Percentiles rank a stretch among this genome's conserved stretches.
Conservation (phyloP, 129 eudicot species). For the Chrysanthemum lavandulifolium region DNA sequence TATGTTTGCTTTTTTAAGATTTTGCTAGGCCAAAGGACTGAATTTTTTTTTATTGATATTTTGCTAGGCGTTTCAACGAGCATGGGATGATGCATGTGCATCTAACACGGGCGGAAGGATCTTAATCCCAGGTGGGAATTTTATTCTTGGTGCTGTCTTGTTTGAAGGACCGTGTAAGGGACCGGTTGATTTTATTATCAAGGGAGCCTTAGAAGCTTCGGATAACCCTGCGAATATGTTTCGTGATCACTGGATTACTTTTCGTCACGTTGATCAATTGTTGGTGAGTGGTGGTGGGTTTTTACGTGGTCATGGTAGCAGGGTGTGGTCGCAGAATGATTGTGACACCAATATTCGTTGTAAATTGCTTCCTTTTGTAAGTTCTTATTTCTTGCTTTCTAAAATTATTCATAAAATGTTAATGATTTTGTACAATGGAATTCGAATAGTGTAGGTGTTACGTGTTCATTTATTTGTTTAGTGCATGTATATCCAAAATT, state of each 20-base stretch:
- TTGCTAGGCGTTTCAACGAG: slow-evolving; percentile 51
- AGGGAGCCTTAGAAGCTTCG: slow-evolving; percentile 48
- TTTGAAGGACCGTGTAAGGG: slow-evolving; percentile 57
- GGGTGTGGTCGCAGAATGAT: slow-evolving; percentile 57
- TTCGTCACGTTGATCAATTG: slow-evolving; percentile 41
- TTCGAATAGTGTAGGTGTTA: background rate
- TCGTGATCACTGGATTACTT: slow-evolving; percentile 55
- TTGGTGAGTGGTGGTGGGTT: slow-evolving; percentile 57
- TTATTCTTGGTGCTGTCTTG: slow-evolving; percentile 32
- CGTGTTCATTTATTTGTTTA: background rate
- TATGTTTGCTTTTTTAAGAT: too few species aligned
- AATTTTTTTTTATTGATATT: background rate
- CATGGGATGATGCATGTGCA: slow-evolving; percentile 66
- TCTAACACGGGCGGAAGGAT: slow-evolving; percentile 30
- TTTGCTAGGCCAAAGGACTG: too few species aligned
- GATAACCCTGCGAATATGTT: slow-evolving; percentile 21
- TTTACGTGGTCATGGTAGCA: slow-evolving; percentile 58
- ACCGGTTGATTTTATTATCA: slow-evolving; percentile 25
- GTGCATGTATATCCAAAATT: background rate
- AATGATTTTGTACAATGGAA: background rate
- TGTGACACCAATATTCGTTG: slow-evolving; percentile 39
- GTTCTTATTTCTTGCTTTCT: slow-evolving; percentile 13
- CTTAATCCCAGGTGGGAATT: slow-evolving; percentile 43
- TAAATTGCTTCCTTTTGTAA: slow-evolving; percentile 58
- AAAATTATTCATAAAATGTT: background rate